Percentiles rank a stretch among this genome's conserved stretches.
phyloP scores from a whole-genome alignment of 1,139 yeast species.

The Blastobotrys serpentis region DNA sequence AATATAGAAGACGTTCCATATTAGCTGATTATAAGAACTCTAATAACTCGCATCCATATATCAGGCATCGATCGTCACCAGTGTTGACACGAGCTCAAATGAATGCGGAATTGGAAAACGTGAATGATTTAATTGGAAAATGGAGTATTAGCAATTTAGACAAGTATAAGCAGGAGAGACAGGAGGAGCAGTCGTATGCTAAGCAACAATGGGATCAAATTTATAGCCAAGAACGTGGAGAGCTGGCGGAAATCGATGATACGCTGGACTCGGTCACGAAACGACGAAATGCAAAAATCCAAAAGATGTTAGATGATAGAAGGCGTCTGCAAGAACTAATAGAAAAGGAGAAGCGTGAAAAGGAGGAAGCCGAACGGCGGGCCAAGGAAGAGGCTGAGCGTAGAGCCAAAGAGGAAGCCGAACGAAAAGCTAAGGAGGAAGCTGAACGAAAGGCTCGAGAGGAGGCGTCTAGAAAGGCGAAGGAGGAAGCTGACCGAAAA shows the following conservation, averaged over 20 bases:
- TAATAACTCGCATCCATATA: constrained; percentile 3
- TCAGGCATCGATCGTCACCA: constrained; percentile 6
- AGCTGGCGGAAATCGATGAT: constrained; percentile 11
- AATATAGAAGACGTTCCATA: constrained; percentile 14
- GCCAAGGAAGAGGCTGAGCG: constrained; percentile 22
- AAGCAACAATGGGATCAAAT: constrained; percentile 18
- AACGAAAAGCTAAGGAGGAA: constrained; percentile 24
- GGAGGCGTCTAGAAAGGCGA: constrained; percentile 19
- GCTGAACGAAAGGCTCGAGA: constrained; percentile 19
- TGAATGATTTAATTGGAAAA: constrained; percentile 16
- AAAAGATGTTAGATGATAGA: constrained; percentile 14
- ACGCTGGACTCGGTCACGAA: constrained; percentile 8
- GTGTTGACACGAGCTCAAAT: constrained; percentile 14
- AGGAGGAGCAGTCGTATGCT: constrained; percentile 24
- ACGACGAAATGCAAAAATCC: constrained; percentile 15
- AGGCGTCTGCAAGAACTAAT: constrained; percentile 17
- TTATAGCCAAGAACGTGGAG: constrained; percentile 7
- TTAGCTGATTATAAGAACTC: constrained; percentile 10
- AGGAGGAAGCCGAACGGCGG: constrained; percentile 15
- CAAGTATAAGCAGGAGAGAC: constrained; percentile 16
- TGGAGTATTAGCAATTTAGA: constrained; percentile 14
- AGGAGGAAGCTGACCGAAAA: constrained; percentile 14
- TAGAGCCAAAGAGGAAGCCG: constrained; percentile 26
- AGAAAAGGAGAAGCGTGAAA: constrained; percentile 16
- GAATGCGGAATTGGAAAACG: constrained; percentile 15